Base-by-base conservation (phyloP, 768 basidiomycete species). In the Suillus plorans region DNA sequence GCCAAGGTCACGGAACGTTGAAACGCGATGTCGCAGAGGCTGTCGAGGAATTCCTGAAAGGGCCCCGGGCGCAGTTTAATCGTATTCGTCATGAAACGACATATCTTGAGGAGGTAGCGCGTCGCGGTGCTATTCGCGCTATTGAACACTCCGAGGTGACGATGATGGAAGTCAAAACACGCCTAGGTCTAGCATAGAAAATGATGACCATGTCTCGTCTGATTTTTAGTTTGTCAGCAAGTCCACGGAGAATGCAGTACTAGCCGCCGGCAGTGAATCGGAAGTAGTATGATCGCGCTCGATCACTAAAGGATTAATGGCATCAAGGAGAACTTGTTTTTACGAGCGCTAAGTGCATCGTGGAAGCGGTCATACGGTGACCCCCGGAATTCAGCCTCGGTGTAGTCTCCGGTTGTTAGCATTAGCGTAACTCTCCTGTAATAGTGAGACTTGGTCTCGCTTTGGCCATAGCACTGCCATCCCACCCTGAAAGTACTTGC, bases 21-120 rank as follows among this genome's bases (percentile, higher is more conserved):
- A 98, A 99, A 79, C 78, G 72, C 5, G 89, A 90, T 55, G 88
- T 95, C 2, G 82, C 83, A 1, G 91, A 90, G 5, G 91, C 88
- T 0, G 82, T 98, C 1, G 87, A 89, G 45, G 87, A 83, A 61
- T 69, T 86, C 50, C 69, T 97, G n/a, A 84, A 80, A 53, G 77
- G 77, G 1, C 92, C 96, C 5, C 79, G 95, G 53, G 79, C 74
- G 1, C 89, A 92, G 73, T 95, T 92, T 67, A 81, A 85, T 70
- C 81, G 84, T 67, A 72, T 97, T 36, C 79, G 83, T 57, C 75
- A 68, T 3, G 92, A 95, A 64, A 80, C 71, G 45, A 80, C 67
- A 8, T 95, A 88, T 71, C 75, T 98, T 42, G 76, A 76, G 0
- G 72, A 84, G 44, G 83, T 97, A 18, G 89, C 90, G 2, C 75